A percentile compares a stretch with the other conserved stretches of the same genome.
Conservation (phyloP, 106 monocot species). For the Allium cepa region DNA sequence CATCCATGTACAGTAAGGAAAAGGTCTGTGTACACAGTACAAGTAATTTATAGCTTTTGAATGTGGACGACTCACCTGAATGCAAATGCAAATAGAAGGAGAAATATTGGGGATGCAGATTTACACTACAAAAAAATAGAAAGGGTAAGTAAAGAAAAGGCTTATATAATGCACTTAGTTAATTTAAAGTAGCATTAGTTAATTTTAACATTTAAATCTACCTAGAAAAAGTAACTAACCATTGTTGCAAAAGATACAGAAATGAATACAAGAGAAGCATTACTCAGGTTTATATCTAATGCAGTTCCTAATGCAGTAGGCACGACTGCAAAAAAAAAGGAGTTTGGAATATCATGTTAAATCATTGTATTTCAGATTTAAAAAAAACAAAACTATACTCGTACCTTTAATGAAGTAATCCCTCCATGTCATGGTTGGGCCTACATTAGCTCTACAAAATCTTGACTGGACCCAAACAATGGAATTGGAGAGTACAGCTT, state of each 20-base stretch:
- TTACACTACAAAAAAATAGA: slow-evolving; percentile 69
- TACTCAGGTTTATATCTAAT: slow-evolving; percentile 91
- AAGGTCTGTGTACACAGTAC: too few species aligned
- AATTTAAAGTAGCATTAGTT: not conserved
- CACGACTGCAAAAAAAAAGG: slow-evolving; percentile 48
- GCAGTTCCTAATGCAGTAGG: slow-evolving; percentile 81
- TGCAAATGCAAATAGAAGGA: slow-evolving; percentile 91
- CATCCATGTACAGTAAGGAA: too few species aligned
- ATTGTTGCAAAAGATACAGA: slow-evolving; percentile 96
- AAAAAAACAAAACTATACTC: not conserved
- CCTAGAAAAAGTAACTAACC: slow-evolving; percentile 37
- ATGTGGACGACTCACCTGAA: slow-evolving; percentile 52
- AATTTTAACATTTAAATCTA: not conserved
- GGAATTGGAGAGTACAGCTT: slow-evolving; percentile 65
- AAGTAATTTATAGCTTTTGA: too few species aligned
- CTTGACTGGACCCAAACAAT: slow-evolving; percentile 37
- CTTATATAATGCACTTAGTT: not conserved
- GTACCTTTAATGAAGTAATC: slow-evolving; percentile 89
- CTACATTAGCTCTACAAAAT: not conserved
- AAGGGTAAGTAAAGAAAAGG: not conserved
- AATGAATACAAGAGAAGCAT: slow-evolving; percentile 90
- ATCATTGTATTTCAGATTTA: too few species aligned
- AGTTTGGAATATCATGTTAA: too few species aligned
- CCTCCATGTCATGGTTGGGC: slow-evolving; percentile 54
- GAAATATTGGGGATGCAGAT: slow-evolving; percentile 93